phyloP scores from a whole-genome alignment of 2,329 filamentous ascomycete species.

The Exophiala sp. region DNA sequence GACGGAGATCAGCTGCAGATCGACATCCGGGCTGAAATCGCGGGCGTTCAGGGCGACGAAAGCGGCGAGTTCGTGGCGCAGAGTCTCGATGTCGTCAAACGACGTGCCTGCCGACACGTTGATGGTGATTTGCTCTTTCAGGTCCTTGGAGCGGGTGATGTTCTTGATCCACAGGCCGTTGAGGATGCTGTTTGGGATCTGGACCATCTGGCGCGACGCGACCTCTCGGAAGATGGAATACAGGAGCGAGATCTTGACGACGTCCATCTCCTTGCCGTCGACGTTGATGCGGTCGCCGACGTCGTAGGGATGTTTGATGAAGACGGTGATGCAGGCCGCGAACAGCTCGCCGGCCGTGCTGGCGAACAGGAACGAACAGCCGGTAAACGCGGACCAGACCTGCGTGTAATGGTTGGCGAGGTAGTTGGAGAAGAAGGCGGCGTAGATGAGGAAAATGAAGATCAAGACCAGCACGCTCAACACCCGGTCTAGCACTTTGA shows the following conservation, averaged over 20 bases:
- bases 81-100: slow-evolving; percentile 32
- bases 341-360: slow-evolving; percentile 29
- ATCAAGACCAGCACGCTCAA: slow-evolving; percentile 29
- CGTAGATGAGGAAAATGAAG: slow-evolving; percentile 21
- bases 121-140: slow-evolving; percentile 34
- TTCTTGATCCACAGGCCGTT: slow-evolving; percentile 38
- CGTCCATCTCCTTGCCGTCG: slow-evolving; percentile 26
- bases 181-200: slow-evolving; percentile 35
- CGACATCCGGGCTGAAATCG: slow-evolving; percentile 33
- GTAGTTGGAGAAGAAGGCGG: slow-evolving; percentile 20
- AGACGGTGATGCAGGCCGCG: slow-evolving; percentile 30
- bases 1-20: slow-evolving; percentile 32
- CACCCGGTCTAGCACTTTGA: slow-evolving; percentile 33
- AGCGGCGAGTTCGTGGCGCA: slow-evolving; percentile 30
- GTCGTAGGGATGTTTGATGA: slow-evolving; percentile 33
- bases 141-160: slow-evolving; percentile 33
- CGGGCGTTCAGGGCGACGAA: slow-evolving; percentile 36
- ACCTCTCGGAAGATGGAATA: slow-evolving; percentile 36
- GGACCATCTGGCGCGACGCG: slow-evolving; percentile 31
- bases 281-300: slow-evolving; percentile 35
- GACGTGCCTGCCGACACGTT: slow-evolving; percentile 30
- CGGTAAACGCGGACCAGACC: slow-evolving; percentile 18
- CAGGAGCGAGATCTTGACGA: slow-evolving; percentile 33
- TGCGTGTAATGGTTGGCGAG: slow-evolving; percentile 18
- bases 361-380: slow-evolving; percentile 29